Evolutionary conservation across 257 asterid genomes (phyloP).

Genomic region (Linaria vulgaris): DNA sequence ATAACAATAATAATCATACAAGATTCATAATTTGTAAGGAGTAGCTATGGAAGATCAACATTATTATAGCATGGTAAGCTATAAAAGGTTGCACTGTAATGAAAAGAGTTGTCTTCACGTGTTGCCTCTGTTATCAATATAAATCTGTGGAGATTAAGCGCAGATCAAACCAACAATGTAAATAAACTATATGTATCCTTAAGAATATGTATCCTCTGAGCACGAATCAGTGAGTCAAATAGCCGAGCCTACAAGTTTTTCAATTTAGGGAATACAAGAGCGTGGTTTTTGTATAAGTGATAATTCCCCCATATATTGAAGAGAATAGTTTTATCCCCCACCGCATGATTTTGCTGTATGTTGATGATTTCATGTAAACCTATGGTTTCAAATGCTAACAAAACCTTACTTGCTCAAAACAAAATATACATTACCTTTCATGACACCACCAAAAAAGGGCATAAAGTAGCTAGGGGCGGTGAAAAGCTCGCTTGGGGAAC

Average conservation of each 20-base stretch:
- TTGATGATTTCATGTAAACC: no score
- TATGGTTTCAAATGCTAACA: neutral
- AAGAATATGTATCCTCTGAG: no score
- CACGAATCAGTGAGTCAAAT: no score
- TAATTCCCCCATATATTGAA: constrained; percentile 3
- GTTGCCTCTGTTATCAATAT: constrained; percentile 71
- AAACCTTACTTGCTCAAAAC: neutral
- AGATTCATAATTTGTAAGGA: neutral
- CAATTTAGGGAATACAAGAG: neutral
- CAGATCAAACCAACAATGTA: constrained; percentile 72
- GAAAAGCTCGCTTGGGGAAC: constrained; percentile 51
- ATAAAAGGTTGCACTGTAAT: neutral
- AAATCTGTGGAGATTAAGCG: constrained; percentile 83
- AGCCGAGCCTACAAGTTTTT: no score
- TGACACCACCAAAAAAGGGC: constrained; percentile 62
- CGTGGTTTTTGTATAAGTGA: constrained; percentile 15
- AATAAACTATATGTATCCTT: constrained; percentile 11
- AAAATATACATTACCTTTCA: constrained; percentile 52
- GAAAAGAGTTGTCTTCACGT: constrained; percentile 37
- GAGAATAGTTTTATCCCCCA: neutral
- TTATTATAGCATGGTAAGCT: neutral
- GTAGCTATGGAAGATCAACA: neutral
- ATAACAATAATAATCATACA: neutral
- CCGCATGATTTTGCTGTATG: no score
- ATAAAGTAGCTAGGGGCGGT: constrained; percentile 53